A percentile compares a stretch with the other conserved stretches of the same genome.
Evolutionary conservation across 2,329 filamentous ascomycete species (phyloP).

Genomic region (Pleochaeta shiraiana): DNA sequence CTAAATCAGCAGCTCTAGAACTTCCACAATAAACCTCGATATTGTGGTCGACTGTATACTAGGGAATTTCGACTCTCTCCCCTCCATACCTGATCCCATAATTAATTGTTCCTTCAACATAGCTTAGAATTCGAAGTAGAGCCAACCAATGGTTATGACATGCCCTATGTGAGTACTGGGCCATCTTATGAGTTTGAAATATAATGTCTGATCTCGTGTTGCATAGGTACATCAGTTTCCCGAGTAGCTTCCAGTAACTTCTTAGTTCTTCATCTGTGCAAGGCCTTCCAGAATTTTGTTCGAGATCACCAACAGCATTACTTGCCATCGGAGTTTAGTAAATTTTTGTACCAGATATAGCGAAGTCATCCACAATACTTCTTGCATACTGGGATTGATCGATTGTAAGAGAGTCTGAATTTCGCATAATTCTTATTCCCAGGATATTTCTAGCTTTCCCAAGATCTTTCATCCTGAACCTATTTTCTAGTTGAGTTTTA

Average conservation of each 20-base stretch:
- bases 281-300: background rate
- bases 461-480: background rate
- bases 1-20: background rate
- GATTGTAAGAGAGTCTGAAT: background rate
- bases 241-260: background rate
- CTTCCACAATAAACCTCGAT: slow-evolving; percentile 2
- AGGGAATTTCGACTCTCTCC: background rate
- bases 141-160: background rate
- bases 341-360: background rate
- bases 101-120: background rate
- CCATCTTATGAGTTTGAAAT: background rate
- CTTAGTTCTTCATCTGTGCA: background rate
- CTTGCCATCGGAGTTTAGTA: slow-evolving; percentile 1
- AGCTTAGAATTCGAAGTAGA: background rate
- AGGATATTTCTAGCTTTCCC: background rate
- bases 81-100: background rate
- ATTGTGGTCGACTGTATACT: slow-evolving; percentile 1
- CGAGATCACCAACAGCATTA: background rate
- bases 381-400: background rate
- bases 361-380: background rate
- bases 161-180: background rate
- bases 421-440: background rate
- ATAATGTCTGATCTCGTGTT: background rate
- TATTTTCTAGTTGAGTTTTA: background rate
- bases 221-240: background rate